phyloP scores from a whole-genome alignment of 306 rosid species.

The Mimosa pudica region DNA sequence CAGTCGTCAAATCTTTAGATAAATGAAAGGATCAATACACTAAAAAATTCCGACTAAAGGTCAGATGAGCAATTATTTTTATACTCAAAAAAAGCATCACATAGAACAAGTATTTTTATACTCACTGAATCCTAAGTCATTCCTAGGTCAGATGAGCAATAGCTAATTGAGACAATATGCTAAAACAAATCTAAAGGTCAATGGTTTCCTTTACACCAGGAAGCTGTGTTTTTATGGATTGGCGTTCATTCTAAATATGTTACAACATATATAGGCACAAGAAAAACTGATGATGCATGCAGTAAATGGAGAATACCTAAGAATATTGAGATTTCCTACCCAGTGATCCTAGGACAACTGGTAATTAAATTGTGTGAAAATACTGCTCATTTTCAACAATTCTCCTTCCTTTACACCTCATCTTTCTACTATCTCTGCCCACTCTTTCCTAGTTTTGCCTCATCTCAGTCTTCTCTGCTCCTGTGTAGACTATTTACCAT shows the following conservation, averaged over 20 bases:
- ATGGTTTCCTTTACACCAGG: conserved; percentile 2
- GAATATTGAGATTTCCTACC: too few species aligned
- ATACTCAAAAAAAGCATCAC: too few species aligned
- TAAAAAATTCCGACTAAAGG: background rate
- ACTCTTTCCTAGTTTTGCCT: background rate
- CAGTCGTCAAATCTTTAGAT: too few species aligned
- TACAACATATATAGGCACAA: conserved; percentile 3
- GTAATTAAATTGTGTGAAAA: background rate
- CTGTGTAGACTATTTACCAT: background rate
- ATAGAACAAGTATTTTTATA: too few species aligned
- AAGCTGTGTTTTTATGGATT: background rate
- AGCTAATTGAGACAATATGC: background rate
- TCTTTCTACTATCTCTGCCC: background rate
- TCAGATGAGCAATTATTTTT: too few species aligned
- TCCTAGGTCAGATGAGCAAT: background rate
- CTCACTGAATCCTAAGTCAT: background rate
- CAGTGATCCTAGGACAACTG: background rate
- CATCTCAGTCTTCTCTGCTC: background rate
- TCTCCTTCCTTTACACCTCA: background rate
- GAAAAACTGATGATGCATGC: background rate
- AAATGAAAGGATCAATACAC: background rate
- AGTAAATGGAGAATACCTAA: background rate
- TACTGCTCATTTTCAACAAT: background rate
- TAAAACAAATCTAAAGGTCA: conserved; percentile 19
- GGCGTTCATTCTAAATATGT: background rate